These are phyloP conservation scores for Dothistroma septosporum DNA, from an alignment of 2,329 filamentous ascomycete species.

Conservation along the genomic window DNA sequence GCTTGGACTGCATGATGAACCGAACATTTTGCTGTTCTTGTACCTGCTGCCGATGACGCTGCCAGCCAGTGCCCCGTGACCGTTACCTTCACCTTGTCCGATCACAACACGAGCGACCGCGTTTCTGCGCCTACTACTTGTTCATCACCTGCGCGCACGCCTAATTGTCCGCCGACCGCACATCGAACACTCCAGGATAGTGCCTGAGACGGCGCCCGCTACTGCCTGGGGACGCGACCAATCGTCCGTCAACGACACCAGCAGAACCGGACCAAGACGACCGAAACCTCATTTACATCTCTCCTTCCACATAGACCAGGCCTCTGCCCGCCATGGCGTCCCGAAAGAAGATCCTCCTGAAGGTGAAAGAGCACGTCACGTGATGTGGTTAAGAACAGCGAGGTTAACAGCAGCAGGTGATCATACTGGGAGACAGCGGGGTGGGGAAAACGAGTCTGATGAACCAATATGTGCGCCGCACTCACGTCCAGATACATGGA, in stretches of 20 bases:
- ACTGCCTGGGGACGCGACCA: neutral
- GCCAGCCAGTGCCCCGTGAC: neutral
- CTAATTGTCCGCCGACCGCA: neutral
- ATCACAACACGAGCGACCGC: neutral
- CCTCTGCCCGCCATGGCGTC: slow-evolving; percentile 31
- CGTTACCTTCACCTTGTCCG: too few relatives aligned
- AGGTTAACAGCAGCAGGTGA: slow-evolving; percentile 61
- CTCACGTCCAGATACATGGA: neutral
- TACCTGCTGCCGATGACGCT: neutral
- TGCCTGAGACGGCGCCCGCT: neutral
- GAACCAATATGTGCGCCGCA: slow-evolving; percentile 95
- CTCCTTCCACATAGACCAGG: neutral
- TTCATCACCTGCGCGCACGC: neutral
- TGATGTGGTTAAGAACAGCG: neutral
- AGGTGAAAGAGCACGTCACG: slow-evolving; percentile 23
- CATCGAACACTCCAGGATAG: neutral
- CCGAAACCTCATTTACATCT: neutral
- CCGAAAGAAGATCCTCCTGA: slow-evolving; percentile 39
- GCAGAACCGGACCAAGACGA: neutral
- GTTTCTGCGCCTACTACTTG: neutral
- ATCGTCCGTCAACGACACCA: neutral
- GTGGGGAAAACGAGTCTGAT: slow-evolving; percentile 99
- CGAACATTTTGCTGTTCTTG: neutral
- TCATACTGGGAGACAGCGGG: slow-evolving; percentile 97
- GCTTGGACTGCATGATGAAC: too few relatives aligned